Evolutionary conservation across 2,329 filamentous ascomycete genomes (phyloP), one percentile per base, ranked within the genome.

Genomic region (Colletotrichum tamarilloi): DNA sequence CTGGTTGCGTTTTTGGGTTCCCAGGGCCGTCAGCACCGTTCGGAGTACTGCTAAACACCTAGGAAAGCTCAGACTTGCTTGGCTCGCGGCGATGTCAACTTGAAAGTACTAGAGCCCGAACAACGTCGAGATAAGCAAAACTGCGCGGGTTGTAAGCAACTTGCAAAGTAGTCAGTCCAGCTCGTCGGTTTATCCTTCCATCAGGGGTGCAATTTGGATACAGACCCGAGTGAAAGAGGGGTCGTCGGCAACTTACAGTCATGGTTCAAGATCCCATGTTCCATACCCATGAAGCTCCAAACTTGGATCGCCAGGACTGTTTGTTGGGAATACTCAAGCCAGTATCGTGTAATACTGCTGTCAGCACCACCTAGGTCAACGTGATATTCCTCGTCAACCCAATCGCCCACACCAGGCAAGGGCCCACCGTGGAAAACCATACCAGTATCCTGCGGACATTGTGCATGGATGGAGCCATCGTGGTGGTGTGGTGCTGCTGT

Each of bases 1-100:
- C 55, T 53, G 60, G 67, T 70, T 69, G 58, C 60, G 26, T 28
- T 55, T 14, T 64, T 26, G 28, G n/a, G 49, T 55, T 64, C 28
- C 53, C 30, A 58, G 59, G 60, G 26, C 19, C 16, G n/a, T 49
- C 42, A 49, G 11, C 11, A 26, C 19, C 52, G 16, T 35, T 12
- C 32, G 32, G 32, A 35, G 32, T 24, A 24, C 42, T 24, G 38
- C 22, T 30, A 19, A 59, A 32, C 30, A 14, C 22, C 3, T 49
- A 9, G 6, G 42, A 38, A 62, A 56, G 32, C 49, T 59, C n/a
- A 24, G 53, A 58, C 64, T 56, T 42, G 32, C 12, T 58, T 58
- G 57, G 22, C 53, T 49, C 53, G 12, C 19, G 24, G 55, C 32
- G 55, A 59, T 59, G 64, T 59, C 60, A 52, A 49, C 28, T 30